Evolutionary conservation across 768 basidiomycete genomes (phyloP).

Genomic region (Trametes elegans): DNA sequence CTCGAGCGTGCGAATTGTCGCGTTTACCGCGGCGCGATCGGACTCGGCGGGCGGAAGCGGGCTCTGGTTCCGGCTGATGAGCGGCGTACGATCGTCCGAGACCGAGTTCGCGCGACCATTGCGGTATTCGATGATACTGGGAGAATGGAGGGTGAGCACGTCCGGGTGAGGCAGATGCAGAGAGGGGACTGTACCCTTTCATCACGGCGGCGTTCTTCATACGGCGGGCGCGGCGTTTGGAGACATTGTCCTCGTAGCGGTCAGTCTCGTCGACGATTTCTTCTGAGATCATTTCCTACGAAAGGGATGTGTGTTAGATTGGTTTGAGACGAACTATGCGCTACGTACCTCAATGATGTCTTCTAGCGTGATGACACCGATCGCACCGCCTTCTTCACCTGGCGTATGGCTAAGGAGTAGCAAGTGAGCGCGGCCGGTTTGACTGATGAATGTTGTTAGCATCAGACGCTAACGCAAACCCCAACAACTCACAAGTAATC

Average conservation of each 20-base stretch:
- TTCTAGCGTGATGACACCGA: constrained; percentile 91
- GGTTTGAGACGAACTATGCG: neutral
- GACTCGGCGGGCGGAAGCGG: constrained; percentile 3
- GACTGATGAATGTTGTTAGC: constrained; percentile 41
- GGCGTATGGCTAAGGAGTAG: constrained; percentile 83
- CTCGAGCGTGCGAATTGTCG: neutral
- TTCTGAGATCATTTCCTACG: constrained; percentile 91
- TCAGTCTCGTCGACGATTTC: constrained; percentile 97
- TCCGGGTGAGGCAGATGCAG: neutral
- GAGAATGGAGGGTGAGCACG: neutral
- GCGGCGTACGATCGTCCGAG: constrained; percentile 25
- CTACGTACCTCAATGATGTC: constrained; percentile 68
- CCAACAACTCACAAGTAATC: constrained; percentile 76
- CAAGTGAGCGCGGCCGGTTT: constrained; percentile 93
- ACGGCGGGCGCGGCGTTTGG: constrained; percentile 70
- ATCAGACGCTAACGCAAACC: neutral
- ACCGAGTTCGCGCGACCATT: constrained; percentile 19
- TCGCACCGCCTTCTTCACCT: constrained; percentile 76
- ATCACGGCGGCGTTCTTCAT: constrained; percentile 73
- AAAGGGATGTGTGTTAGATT: neutral
- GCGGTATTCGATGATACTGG: constrained; percentile 29
- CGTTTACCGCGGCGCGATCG: neutral
- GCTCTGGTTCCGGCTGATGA: constrained; percentile 13
- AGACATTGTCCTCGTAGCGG: constrained; percentile 82
- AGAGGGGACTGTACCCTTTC: constrained; percentile 62